Evolutionary conservation across 768 basidiomycete genomes (phyloP).

Genomic region (Kwoniella shandongensis): DNA sequence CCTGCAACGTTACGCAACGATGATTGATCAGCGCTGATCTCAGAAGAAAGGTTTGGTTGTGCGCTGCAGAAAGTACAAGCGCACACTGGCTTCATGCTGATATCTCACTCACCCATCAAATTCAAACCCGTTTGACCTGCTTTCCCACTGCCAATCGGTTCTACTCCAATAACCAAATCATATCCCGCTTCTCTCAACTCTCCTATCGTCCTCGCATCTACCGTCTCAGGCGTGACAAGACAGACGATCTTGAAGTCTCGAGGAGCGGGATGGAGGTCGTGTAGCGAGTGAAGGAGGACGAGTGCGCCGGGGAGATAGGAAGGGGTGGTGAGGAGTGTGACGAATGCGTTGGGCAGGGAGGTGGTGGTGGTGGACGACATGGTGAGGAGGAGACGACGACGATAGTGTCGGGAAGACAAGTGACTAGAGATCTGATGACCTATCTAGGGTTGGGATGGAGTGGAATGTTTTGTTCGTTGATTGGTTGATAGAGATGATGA

Average conservation of each 20-base stretch:
- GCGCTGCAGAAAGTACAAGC: too few relatives aligned
- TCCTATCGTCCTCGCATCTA: conserved; percentile 78
- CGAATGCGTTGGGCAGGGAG: conserved; percentile 63
- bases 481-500: background rate
- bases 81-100: too few relatives aligned
- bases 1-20: conserved; percentile 58
- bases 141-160: conserved; percentile 68
- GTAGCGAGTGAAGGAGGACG: conserved; percentile 76
- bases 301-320: conserved; percentile 91
- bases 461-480: background rate
- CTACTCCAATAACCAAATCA: conserved; percentile 85
- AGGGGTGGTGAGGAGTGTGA: conserved; percentile 88
- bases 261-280: conserved; percentile 58
- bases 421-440: too few relatives aligned
- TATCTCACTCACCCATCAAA: conserved; percentile 71
- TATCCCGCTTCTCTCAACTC: conserved; percentile 71
- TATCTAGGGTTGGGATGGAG: background rate
- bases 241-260: conserved; percentile 75
- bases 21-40: too few relatives aligned
- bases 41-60: too few relatives aligned
- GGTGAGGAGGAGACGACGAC: background rate
- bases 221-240: conserved; percentile 88
- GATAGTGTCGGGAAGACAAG: background rate
- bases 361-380: conserved; percentile 3
- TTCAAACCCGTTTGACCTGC: conserved; percentile 66